phyloP scores from a whole-genome alignment of 1,284 basidiomycete species.

The Marasmius tenuissimus region DNA sequence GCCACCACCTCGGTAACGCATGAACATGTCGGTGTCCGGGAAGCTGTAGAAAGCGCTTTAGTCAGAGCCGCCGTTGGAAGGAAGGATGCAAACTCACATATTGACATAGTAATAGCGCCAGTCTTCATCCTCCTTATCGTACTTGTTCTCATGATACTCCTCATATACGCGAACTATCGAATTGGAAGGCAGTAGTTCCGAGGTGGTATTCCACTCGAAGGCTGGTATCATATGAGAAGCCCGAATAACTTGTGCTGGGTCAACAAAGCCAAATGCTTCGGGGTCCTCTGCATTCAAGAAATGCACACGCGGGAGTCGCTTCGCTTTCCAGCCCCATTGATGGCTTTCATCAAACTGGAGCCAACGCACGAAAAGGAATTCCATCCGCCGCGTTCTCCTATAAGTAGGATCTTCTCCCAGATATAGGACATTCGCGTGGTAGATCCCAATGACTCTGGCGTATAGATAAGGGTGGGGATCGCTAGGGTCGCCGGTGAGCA shows the following conservation, averaged over 20 bases:
- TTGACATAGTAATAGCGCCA: too few relatives aligned
- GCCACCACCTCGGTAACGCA: neutral
- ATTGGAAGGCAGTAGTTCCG: neutral
- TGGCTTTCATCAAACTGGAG: neutral
- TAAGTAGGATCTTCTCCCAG: too few relatives aligned
- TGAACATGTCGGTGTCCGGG: neutral
- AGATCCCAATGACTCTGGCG: conserved; percentile 32
- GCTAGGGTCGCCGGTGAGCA: conserved; percentile 7
- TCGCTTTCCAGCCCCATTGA: neutral
- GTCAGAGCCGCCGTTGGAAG: neutral
- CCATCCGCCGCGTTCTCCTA: too few relatives aligned
- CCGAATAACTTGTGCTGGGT: neutral
- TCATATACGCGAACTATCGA: neutral
- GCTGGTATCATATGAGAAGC: neutral
- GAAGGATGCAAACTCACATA: too few relatives aligned
- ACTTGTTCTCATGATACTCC: neutral
- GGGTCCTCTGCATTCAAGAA: neutral
- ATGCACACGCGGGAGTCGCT: neutral
- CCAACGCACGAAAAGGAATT: too few relatives aligned
- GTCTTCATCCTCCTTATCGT: neutral
- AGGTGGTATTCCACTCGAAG: neutral
- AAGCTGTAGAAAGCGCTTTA: too few relatives aligned
- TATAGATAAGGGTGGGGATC: conserved; percentile 31
- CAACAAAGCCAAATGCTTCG: neutral
- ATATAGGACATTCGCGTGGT: conserved; percentile 26